Evolutionary conservation across 2,329 filamentous ascomycete species (phyloP).

Genomic region (Trichoderma breve): DNA sequence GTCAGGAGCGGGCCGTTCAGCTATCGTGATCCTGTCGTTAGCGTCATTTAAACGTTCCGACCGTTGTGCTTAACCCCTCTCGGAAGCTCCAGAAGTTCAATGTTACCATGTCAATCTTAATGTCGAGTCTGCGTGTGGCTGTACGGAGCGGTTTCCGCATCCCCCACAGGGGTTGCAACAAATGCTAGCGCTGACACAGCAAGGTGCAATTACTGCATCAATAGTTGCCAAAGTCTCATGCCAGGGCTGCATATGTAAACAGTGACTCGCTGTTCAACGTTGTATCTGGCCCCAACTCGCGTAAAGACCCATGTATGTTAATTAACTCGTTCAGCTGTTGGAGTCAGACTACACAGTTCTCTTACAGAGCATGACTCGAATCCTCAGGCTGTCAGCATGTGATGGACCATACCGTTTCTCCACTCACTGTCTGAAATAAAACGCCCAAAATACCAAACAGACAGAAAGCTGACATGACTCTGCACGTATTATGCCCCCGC

Average conservation of each 20-base stretch:
- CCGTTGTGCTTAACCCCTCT: neutral
- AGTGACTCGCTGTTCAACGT: neutral
- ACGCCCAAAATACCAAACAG: neutral
- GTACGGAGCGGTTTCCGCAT: neutral
- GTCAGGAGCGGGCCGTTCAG: neutral
- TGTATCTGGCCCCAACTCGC: neutral
- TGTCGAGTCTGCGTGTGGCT: neutral
- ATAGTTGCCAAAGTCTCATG: neutral
- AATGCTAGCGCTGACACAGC: neutral
- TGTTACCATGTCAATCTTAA: no score
- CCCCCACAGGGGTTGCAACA: neutral
- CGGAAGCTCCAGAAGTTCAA: neutral
- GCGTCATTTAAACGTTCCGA: neutral
- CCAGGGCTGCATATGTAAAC: neutral
- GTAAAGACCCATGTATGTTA: neutral
- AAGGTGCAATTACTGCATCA: neutral
- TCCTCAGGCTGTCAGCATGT: neutral
- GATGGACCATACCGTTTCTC: neutral
- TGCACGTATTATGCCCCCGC: neutral
- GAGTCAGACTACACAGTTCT: neutral
- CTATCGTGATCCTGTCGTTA: neutral
- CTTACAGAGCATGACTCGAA: neutral
- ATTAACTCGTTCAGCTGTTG: neutral
- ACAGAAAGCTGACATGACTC: neutral
- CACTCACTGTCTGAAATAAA: neutral